These are phyloP conservation scores for Kwoniella mangroviensis DNA, from an alignment of 768 basidiomycete species.

Conservation along the genomic window DNA sequence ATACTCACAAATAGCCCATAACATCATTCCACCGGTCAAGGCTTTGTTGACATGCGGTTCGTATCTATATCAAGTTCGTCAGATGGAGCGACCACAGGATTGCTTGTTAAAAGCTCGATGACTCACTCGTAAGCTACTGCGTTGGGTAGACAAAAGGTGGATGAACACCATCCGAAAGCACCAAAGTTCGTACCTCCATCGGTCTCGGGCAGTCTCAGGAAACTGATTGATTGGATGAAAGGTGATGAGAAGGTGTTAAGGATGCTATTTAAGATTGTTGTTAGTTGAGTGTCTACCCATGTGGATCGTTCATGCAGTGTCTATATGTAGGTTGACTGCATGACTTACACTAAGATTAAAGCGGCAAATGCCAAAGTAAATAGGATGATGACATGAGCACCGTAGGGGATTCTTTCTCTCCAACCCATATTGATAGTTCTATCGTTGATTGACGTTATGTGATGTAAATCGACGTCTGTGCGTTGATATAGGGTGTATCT, in stretches of 20 bases:
- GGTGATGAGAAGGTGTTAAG: conserved; percentile 57
- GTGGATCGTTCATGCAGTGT: not conserved
- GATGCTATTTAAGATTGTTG: conserved; percentile 31
- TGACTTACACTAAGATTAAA: conserved; percentile 50
- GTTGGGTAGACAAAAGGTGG: conserved; percentile 44
- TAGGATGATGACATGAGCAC: conserved; percentile 55
- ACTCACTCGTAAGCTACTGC: conserved; percentile 54
- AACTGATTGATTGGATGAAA: conserved; percentile 55
- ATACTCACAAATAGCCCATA: conserved; percentile 54
- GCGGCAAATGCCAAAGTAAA: conserved; percentile 49
- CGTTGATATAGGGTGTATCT: not conserved
- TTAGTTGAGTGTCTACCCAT: too few species aligned
- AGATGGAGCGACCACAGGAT: too few species aligned
- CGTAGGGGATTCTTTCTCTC: conserved; percentile 43
- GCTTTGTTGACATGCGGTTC: conserved; percentile 48
- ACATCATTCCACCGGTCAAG: conserved; percentile 54
- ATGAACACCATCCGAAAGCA: conserved; percentile 53
- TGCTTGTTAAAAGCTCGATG: not conserved
- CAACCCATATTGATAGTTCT: conserved; percentile 9
- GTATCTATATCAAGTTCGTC: conserved; percentile 33
- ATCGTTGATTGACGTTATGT: not conserved
- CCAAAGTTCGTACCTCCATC: conserved; percentile 46
- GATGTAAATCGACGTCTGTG: not conserved
- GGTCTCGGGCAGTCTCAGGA: conserved; percentile 37
- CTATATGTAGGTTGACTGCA: not conserved